Percentiles rank a stretch among this genome's conserved stretches.
phyloP scores from a whole-genome alignment of 495 filamentous ascomycete genomes.

The Podospora didyma region DNA sequence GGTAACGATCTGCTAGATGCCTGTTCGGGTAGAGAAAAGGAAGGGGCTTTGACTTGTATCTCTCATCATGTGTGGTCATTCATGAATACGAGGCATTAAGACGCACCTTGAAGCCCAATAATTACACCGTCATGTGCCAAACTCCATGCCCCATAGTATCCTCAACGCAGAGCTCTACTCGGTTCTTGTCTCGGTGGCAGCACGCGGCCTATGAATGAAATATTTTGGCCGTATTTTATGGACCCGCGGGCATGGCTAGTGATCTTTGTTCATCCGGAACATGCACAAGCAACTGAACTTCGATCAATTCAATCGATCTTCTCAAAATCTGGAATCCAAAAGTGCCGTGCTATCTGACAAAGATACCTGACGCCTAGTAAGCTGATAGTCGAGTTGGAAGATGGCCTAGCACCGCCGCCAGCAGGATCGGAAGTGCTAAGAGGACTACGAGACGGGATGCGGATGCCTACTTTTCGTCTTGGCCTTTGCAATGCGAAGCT shows the following conservation, averaged over 20 bases:
- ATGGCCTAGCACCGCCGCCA: no score
- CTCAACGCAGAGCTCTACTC: neutral
- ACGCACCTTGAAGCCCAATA: neutral
- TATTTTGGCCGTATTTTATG: neutral
- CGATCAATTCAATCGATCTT: no score
- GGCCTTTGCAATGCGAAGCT: no score
- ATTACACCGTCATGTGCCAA: neutral
- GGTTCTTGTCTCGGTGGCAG: neutral
- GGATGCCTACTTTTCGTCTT: no score
- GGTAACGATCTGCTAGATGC: neutral
- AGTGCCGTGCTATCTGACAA: no score
- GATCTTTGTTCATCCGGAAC: neutral
- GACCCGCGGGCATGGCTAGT: neutral
- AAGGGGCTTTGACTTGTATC: neutral
- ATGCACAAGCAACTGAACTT: no score
- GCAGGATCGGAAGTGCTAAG: no score
- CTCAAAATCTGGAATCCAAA: no score
- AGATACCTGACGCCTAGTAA: no score
- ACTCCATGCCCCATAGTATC: neutral
- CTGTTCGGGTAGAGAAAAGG: neutral
- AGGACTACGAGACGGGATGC: no score
- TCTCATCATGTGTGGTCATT: neutral
- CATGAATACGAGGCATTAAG: neutral
- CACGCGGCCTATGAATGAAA: neutral
- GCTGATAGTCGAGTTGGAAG: no score